Percentiles rank a stretch among this genome's conserved stretches.
Conservation (phyloP, 345 rosid species). For the Populus davidiana region DNA sequence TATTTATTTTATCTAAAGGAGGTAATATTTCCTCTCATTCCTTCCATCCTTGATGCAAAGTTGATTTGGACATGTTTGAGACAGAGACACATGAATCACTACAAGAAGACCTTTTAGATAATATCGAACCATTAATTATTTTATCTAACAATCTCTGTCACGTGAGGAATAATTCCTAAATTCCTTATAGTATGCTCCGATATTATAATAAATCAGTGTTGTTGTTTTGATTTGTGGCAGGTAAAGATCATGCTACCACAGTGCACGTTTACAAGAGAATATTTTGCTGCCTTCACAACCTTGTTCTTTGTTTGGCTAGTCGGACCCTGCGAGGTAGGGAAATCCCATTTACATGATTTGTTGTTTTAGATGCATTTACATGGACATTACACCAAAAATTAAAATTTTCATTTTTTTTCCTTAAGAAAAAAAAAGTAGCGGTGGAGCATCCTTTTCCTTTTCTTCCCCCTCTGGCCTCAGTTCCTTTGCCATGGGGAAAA, state of each 20-base stretch:
- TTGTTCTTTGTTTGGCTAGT: constrained; percentile 79
- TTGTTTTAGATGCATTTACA: background rate
- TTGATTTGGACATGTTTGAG: background rate
- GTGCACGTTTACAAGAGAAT: constrained; percentile 64
- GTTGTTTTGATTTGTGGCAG: constrained; percentile 31
- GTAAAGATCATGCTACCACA: constrained; percentile 55
- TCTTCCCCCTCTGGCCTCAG: background rate
- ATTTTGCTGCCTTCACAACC: constrained; percentile 77
- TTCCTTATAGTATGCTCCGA: background rate
- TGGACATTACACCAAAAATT: background rate
- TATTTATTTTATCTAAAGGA: background rate
- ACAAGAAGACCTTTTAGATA: background rate
- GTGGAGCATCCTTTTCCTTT: background rate
- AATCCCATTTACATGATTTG: background rate
- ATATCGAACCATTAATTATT: background rate
- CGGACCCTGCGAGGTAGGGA: constrained; percentile 73
- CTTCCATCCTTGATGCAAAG: background rate
- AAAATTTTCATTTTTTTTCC: background rate
- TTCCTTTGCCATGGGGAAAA: background rate
- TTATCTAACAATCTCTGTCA: background rate
- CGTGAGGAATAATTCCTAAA: background rate
- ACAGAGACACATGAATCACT: background rate
- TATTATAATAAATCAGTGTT: background rate
- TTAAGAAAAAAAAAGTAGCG: background rate
- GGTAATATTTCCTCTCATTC: background rate